Evolutionary conservation across 495 filamentous ascomycete species (phyloP), one percentile per base, ranked within the genome.

Genomic region (Penicillium coffeae): DNA sequence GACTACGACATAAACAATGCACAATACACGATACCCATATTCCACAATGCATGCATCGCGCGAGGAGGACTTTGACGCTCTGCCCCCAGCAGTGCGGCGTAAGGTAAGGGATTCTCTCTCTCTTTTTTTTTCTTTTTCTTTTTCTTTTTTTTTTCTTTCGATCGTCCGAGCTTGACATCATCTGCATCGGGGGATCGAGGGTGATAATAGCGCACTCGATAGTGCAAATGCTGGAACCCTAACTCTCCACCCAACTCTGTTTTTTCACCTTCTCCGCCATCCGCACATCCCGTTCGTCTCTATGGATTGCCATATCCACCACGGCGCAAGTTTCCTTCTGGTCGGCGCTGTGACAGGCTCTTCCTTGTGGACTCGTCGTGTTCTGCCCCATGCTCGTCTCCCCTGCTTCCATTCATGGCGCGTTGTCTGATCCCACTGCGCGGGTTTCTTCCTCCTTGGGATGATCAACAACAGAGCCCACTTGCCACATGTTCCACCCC

Each of bases 21-120:
- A n/a, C n/a, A n/a, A n/a, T n/a, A n/a, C n/a, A n/a, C n/a, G n/a
- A n/a, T n/a, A n/a, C n/a, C n/a, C n/a, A n/a, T n/a, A n/a, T n/a
- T 37, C 20, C 25, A 21, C 22, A 2, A 39, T 40, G 39, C 39
- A 40, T 42, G 30, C 20, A 37, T 20, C 10, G 52, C 50, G 48
- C 18, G 48, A 56, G 34, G 65, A 68, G 38, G 63, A 66, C 25
- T 63, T 69, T 40, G 61, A 66, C 38, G 65, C 63, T 47, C 54
- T 72, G 15, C 66, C 65, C 22, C 66, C 64, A 8, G 61, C 61
- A 8, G 51, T 70, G n/a, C 51, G 56, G 59, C 48, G 65, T 52
- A 72, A 70, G 61, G 66, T 72, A 61, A 51, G 59, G 45, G n/a
- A 21, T 30, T 30, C 8, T 21, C 38, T 18, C 13, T 30, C 32